Percentiles rank a stretch among this genome's conserved stretches.
Conservation (phyloP, 306 rosid species). For the Styphnolobium japonicum region DNA sequence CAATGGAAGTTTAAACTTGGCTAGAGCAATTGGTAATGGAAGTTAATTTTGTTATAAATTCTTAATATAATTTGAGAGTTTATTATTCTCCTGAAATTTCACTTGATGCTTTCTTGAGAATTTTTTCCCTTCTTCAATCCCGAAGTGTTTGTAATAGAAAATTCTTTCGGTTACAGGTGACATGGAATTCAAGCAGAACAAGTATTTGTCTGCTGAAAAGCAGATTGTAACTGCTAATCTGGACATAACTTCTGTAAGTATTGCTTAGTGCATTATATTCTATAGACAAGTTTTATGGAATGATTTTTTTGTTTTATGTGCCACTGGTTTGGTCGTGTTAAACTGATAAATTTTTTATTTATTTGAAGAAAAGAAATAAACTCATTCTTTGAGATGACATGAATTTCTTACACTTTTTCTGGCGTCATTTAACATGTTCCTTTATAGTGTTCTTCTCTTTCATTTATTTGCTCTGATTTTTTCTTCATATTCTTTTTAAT, state of each 20-base stretch:
- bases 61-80: slow-evolving; percentile 7
- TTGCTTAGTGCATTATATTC: not conserved
- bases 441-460: not conserved
- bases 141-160: not conserved
- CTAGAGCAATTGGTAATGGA: slow-evolving; percentile 85
- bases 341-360: not conserved
- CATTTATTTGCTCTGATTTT: slow-evolving; percentile 1
- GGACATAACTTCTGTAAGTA: slow-evolving; percentile 68
- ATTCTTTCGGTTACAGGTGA: slow-evolving; percentile 62
- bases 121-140: not conserved
- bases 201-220: slow-evolving; percentile 73
- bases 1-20: slow-evolving; percentile 90
- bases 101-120: not conserved
- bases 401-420: slow-evolving; percentile 15
- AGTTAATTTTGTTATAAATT: not conserved
- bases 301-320: not conserved
- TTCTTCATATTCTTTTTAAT: slow-evolving; percentile 11
- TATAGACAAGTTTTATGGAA: not conserved
- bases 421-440: not conserved
- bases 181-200: slow-evolving; percentile 83
- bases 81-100: not conserved
- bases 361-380: not conserved
- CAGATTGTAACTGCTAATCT: slow-evolving; percentile 92
- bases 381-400: not conserved
- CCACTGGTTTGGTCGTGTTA: not conserved